These are phyloP conservation scores for Tardiomyces blankii DNA, from an alignment of 1,139 yeast genomes.

Conservation along the genomic window DNA sequence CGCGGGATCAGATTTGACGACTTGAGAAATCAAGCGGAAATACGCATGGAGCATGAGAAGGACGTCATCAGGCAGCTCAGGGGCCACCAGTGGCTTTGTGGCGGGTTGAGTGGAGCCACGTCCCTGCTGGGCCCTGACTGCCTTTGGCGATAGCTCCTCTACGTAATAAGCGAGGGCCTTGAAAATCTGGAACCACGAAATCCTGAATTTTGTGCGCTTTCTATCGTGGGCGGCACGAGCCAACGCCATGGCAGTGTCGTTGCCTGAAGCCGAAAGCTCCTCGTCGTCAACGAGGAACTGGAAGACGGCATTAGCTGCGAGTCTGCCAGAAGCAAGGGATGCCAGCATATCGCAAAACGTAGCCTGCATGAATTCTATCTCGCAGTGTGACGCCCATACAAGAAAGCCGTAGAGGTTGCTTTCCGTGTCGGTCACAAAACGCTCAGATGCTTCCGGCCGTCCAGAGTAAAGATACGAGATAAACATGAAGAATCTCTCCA, in stretches of 20 bases:
- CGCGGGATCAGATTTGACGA: constrained; percentile 34
- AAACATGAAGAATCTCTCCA: constrained; percentile 78
- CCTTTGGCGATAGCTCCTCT: not conserved
- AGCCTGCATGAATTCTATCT: constrained; percentile 74
- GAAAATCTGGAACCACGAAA: not conserved
- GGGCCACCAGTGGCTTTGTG: constrained; percentile 12
- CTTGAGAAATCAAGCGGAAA: constrained; percentile 42
- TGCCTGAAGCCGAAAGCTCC: not conserved
- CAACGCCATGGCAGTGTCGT: not conserved
- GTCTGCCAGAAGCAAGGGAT: constrained; percentile 51
- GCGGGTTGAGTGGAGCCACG: not conserved
- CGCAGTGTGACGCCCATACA: constrained; percentile 80
- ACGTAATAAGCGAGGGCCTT: not conserved
- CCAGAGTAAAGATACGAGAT: constrained; percentile 58
- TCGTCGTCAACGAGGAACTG: not conserved
- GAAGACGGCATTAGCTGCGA: not conserved
- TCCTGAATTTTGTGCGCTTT: not conserved
- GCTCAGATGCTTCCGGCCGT: constrained; percentile 40
- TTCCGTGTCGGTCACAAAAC: constrained; percentile 67
- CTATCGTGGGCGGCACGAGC: not conserved
- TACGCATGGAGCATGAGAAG: constrained; percentile 68
- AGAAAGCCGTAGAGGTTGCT: constrained; percentile 63
- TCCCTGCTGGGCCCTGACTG: not conserved
- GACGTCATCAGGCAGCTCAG: constrained; percentile 70
- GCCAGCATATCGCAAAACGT: constrained; percentile 72